These are phyloP conservation scores for Curvularia sp. DNA, from an alignment of 2,329 filamentous ascomycete species.

Conservation along the genomic window DNA sequence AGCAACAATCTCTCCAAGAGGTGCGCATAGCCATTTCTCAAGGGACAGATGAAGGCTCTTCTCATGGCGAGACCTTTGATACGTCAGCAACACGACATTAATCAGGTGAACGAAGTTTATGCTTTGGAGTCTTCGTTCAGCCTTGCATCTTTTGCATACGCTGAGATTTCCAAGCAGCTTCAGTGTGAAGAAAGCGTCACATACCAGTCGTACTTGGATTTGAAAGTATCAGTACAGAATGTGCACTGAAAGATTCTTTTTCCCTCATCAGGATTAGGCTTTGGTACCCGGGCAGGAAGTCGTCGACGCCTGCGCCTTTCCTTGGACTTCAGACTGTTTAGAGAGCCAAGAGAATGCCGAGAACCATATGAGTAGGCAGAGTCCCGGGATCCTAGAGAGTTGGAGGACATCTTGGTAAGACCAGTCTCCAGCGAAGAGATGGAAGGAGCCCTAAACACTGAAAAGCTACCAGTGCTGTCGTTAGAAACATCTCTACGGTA, in stretches of 20 bases:
- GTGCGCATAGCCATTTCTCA: slow-evolving; percentile 63
- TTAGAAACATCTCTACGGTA: slow-evolving; percentile 61
- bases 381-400: slow-evolving; percentile 62
- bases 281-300: slow-evolving; percentile 50
- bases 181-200: slow-evolving; percentile 1
- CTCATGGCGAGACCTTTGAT: slow-evolving; percentile 51
- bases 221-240: slow-evolving; percentile 52
- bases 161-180: not conserved
- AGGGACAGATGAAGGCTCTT: slow-evolving; percentile 50
- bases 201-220: slow-evolving; percentile 52
- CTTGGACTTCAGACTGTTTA: slow-evolving; percentile 60
- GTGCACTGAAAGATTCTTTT: slow-evolving; percentile 49
- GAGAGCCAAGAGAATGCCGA: slow-evolving; percentile 63
- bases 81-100: slow-evolving; percentile 10
- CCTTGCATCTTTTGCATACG: not conserved
- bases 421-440: slow-evolving; percentile 63
- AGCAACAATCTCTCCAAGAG: slow-evolving; percentile 63
- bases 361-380: slow-evolving; percentile 66
- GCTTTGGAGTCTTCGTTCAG: not conserved
- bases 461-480: slow-evolving; percentile 57
- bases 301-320: slow-evolving; percentile 66
- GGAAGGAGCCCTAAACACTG: slow-evolving; percentile 61
- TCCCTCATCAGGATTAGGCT: slow-evolving; percentile 30
- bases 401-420: slow-evolving; percentile 58
- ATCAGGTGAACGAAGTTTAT: no score